Percentiles rank a stretch among this genome's conserved stretches.
These are phyloP conservation scores for Cytospora schulzeri DNA, from an alignment of 2,329 filamentous ascomycete species.

Conservation along the genomic window DNA sequence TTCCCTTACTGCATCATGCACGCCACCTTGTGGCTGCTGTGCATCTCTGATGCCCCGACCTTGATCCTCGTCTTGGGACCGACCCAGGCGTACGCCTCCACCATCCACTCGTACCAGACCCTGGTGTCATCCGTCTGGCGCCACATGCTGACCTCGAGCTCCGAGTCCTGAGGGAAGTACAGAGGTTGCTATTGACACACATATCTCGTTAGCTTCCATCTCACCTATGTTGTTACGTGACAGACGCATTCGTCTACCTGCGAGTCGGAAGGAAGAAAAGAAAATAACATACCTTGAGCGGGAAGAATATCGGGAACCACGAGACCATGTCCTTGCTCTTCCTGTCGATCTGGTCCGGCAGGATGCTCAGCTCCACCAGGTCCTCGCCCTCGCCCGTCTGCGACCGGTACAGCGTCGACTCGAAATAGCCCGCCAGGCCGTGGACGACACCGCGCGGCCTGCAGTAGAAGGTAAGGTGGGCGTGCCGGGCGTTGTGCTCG, in stretches of 20 bases:
- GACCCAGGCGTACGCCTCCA: slow-evolving; percentile 77
- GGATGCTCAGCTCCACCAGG: slow-evolving; percentile 85
- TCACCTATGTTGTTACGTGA: no score
- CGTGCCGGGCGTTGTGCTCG: slow-evolving; percentile 85
- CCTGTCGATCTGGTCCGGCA: slow-evolving; percentile 85
- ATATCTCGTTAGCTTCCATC: slow-evolving; percentile 17
- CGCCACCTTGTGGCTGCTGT: slow-evolving; percentile 69
- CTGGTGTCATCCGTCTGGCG: slow-evolving; percentile 91
- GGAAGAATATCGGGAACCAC: slow-evolving; percentile 99
- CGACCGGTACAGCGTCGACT: slow-evolving; percentile 84
- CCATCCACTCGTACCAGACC: slow-evolving; percentile 98
- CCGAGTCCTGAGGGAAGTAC: slow-evolving; percentile 79
- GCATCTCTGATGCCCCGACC: slow-evolving; percentile 66
- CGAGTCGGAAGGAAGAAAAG: not conserved
- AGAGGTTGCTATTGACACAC: slow-evolving; percentile 68
- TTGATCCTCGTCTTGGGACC: slow-evolving; percentile 64
- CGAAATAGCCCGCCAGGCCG: slow-evolving; percentile 92
- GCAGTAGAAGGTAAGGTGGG: slow-evolving; percentile 76
- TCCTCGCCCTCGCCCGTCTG: slow-evolving; percentile 43
- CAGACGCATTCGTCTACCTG: no score
- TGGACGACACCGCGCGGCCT: slow-evolving; percentile 81
- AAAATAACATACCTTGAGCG: slow-evolving; percentile 71
- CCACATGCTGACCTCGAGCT: slow-evolving; percentile 93
- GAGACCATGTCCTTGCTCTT: slow-evolving; percentile 99
- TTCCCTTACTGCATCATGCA: slow-evolving; percentile 63